Evolutionary conservation across 2,329 filamentous ascomycete genomes (phyloP), one percentile per base, ranked within the genome.

Genomic region (Allantophomopsis lycopodina): DNA sequence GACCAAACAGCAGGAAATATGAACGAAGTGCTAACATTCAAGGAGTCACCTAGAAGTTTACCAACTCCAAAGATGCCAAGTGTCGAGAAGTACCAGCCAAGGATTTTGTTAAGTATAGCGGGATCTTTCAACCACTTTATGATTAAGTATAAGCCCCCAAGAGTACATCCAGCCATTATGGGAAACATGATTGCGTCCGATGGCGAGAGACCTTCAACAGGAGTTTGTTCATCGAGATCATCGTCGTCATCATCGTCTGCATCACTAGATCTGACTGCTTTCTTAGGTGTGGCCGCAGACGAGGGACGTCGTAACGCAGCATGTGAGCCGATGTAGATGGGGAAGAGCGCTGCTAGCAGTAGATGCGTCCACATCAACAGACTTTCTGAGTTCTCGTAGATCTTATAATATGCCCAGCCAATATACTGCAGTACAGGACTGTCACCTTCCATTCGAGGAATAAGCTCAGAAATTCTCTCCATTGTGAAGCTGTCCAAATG

Each of bases 71-170:
- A 79, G n/a, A 93, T 60, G 0, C 84, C 85, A 54, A 89, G 76
- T 42, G 75, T 59, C 3, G 83, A 83, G 60, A 94, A 88, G 64
- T 96, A 95, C 53, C 72, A 76, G 32, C 83, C 79, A 16, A 96
- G 64, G 32, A 93, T 72, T 59, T 80, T 83, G 63, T 89, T 95
- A 51, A 96, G 62, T 16, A 93, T 64, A 10, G 77, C 68, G 1
- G 87, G 79, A 52, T 94, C 84, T 47, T 89, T 69, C 40, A 95
- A 73, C 72, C 81, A 91, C 57, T 93, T 86, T 55, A 96, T 86
- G 43, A 94, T 66, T 50, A 88, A 79, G 63, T 96, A 96, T 11
- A 96, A 67, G 5, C 76, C 76, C 33, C 77, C 69, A 7, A 96
- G 72, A 1, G 80, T 76, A 8, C 66, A 53, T 2, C 78, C 85